phyloP scores from a whole-genome alignment of 805 yeast species.

The Pichia californica region DNA sequence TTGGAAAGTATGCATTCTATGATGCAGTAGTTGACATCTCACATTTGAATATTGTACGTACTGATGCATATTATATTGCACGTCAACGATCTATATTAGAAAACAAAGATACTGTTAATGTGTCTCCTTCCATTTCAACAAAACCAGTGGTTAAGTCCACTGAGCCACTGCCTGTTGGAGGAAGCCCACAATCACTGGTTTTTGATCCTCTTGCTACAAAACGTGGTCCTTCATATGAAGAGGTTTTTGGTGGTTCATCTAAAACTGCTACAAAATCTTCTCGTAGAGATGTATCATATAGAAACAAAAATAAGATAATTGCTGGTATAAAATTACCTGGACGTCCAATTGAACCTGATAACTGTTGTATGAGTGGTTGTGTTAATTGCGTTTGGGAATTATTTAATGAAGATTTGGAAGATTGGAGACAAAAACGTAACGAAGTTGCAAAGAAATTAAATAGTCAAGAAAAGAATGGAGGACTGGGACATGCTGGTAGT shows the following conservation, averaged over 20 bases:
- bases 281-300: conserved; percentile 32
- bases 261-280: conserved; percentile 30
- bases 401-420: conserved; percentile 78
- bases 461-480: conserved; percentile 30
- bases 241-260: conserved; percentile 26
- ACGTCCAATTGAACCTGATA: conserved; percentile 86
- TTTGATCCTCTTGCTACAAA: conserved; percentile 23
- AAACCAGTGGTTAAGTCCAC: too few species aligned
- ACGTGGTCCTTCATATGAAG: conserved; percentile 19
- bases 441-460: conserved; percentile 45
- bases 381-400: conserved; percentile 96
- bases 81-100: conserved; percentile 13
- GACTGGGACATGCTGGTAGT: conserved; percentile 22
- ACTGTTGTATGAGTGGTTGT: conserved; percentile 97
- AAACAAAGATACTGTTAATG: neutral
- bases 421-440: conserved; percentile 61
- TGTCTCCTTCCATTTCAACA: too few species aligned
- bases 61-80: conserved; percentile 10
- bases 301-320: conserved; percentile 28
- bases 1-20: conserved; percentile 9
- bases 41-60: conserved; percentile 9
- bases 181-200: conserved; percentile 14
- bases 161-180: too few species aligned
- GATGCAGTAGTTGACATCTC: conserved; percentile 6
- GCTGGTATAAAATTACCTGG: conserved; percentile 76